A percentile compares a stretch with the other conserved stretches of the same genome.
phyloP scores from a whole-genome alignment of 2,329 filamentous ascomycete species.

The Fusarium fracticaudum region DNA sequence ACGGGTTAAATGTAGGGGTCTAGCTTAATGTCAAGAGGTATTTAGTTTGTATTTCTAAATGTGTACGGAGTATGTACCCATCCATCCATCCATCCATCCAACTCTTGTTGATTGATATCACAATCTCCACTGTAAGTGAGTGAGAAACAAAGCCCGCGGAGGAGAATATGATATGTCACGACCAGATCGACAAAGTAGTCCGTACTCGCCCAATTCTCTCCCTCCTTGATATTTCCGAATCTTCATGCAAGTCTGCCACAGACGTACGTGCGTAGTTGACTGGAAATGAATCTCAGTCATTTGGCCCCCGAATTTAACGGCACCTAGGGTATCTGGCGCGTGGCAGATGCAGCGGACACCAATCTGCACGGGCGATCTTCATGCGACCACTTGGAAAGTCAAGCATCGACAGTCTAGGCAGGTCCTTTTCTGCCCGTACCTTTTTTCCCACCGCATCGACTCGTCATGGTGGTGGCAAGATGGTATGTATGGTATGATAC shows the following conservation, averaged over 20 bases:
- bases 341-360: slow-evolving; percentile 30
- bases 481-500: neutral
- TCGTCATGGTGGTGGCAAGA: slow-evolving; percentile 20
- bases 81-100: neutral
- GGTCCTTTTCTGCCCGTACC: neutral
- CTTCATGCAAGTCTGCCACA: slow-evolving; percentile 9
- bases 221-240: slow-evolving; percentile 1
- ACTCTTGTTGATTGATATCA: neutral
- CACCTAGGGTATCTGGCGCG: slow-evolving; percentile 11
- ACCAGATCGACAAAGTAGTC: neutral
- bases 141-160: neutral
- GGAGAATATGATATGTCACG: slow-evolving; percentile 10
- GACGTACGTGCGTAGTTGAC: neutral
- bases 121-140: neutral
- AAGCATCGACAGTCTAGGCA: slow-evolving; percentile 1
- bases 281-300: neutral
- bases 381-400: slow-evolving; percentile 28
- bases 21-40: neutral
- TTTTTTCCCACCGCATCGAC: neutral
- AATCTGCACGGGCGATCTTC: slow-evolving; percentile 30
- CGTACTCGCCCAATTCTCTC: neutral
- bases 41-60: neutral
- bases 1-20: slow-evolving; percentile 17
- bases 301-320: slow-evolving; percentile 26
- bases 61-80: neutral